Evolutionary conservation across 2,329 filamentous ascomycete species (phyloP).

Genomic region (Colletotrichum tamarilloi): DNA sequence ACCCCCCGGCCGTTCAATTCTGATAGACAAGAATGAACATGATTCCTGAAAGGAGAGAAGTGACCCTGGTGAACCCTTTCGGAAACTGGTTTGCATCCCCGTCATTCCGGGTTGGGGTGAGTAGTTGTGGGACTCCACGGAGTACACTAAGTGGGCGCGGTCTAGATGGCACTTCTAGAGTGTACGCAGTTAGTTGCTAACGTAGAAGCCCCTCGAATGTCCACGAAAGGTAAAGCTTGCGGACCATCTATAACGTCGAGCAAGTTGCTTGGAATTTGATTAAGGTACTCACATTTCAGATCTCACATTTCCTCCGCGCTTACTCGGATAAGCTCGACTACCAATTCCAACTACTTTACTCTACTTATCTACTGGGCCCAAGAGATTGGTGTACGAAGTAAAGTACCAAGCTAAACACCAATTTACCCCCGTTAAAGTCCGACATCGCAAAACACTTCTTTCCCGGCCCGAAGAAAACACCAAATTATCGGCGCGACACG

Average conservation of each 20-base stretch:
- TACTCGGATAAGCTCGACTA: neutral
- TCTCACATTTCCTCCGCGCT: neutral
- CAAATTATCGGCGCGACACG: neutral
- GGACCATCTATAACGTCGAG: neutral
- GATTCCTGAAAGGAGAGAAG: neutral
- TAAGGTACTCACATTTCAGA: neutral
- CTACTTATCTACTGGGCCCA: neutral
- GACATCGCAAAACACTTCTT: neutral
- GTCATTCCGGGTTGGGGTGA: neutral
- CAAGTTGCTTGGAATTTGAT: neutral
- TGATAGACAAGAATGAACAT: neutral
- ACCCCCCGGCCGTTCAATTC: neutral
- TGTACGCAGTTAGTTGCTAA: neutral
- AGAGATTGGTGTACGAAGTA: neutral
- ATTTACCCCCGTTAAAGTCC: neutral
- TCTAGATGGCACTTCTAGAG: neutral
- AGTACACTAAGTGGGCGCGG: neutral
- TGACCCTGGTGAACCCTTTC: neutral
- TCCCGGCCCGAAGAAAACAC: neutral
- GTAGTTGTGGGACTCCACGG: neutral
- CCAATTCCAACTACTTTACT: neutral
- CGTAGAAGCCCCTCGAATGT: neutral
- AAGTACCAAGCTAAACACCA: neutral
- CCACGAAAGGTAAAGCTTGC: neutral
- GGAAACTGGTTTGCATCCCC: neutral